Base-by-base conservation (phyloP, 208 protist species). In the Zelonia costaricensis region DNA sequence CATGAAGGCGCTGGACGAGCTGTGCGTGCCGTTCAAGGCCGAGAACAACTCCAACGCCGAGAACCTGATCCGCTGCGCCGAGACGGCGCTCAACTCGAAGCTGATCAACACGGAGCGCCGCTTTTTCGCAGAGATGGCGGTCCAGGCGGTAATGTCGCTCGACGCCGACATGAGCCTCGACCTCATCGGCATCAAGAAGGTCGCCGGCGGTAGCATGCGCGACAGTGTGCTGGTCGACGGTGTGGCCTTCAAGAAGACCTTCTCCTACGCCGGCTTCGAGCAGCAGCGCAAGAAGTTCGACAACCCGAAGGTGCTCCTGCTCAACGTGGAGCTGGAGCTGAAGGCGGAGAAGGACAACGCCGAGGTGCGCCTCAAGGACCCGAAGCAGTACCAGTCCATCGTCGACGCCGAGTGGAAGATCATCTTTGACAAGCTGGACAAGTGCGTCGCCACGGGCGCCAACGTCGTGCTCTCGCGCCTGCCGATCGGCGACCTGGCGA, bases 191-290 rank as follows among this genome's bases (percentile, higher is more conserved):
- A 98, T 99, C 48, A 99, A 99, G 83, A 99, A 99, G 80, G 98
- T 99, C 23, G 72, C 81, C n/a, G 99, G 99, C 64, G 99, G 99
- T 54, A 93, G 97, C 64, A 94, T 99, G 81, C 62, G 97, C 75
- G 99, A 99, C 39, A 99, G 98, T 48, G 57, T 98, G 9, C 88
- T 99, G 27, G 95, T 99, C 47, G 84, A 99, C 49, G 99, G 99
- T 59, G 99, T 99, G 18, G 99, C 99, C 1, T 99, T 99, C 93
- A 99, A 99, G 87, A 99, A 99, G 86, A 99, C 98, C 31, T 99
- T 99, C 68, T 99, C 97, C 8, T 99, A 99, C 84, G 99, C 99
- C 47, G 98, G 98, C 42, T 99, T 99, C 67, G 99, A 99, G 86
- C 98, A 99, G 88, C 98, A 99, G 88, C 96, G 94, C 51, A 99